These are phyloP conservation scores for Aspergillus pseudoviridinutans DNA, from an alignment of 2,329 filamentous ascomycete genomes.

Conservation along the genomic window DNA sequence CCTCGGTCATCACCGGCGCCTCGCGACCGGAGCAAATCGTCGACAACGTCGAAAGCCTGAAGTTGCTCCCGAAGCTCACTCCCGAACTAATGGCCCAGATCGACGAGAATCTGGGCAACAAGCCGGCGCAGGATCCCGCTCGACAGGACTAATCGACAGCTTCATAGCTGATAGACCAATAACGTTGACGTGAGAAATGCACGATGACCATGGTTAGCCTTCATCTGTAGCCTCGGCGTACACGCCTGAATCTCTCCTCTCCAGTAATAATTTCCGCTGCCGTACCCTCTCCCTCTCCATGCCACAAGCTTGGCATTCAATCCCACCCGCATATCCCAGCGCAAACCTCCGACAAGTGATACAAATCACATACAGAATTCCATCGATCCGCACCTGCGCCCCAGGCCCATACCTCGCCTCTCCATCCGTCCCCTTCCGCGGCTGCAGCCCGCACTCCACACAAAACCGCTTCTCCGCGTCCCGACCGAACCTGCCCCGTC, in stretches of 20 bases:
- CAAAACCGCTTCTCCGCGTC: constrained; percentile 24
- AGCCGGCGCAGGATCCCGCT: constrained; percentile 20
- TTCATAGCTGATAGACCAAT: not conserved
- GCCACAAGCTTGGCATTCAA: constrained; percentile 12
- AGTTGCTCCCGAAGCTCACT: constrained; percentile 42
- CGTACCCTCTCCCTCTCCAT: not conserved
- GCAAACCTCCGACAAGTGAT: constrained; percentile 18
- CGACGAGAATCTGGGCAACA: constrained; percentile 35
- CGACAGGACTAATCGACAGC: constrained; percentile 9
- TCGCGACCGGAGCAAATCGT: constrained; percentile 42
- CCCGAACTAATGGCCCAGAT: constrained; percentile 46
- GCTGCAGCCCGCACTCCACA: constrained; percentile 24
- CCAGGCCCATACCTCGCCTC: constrained; percentile 25
- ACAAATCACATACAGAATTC: constrained; percentile 20
- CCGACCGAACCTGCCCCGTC: constrained; percentile 15
- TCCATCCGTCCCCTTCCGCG: constrained; percentile 11
- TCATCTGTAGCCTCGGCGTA: not conserved
- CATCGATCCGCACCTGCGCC: constrained; percentile 17
- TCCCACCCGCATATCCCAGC: constrained; percentile 7
- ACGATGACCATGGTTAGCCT: not conserved
- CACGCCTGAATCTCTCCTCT: not conserved
- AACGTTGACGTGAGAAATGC: not conserved
- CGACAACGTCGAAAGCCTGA: constrained; percentile 45
- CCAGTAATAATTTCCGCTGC: not conserved
- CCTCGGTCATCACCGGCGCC: constrained; percentile 41